Evolutionary conservation across 2,329 filamentous ascomycete genomes (phyloP).

Genomic region (Pseudogymnoascus sp.): DNA sequence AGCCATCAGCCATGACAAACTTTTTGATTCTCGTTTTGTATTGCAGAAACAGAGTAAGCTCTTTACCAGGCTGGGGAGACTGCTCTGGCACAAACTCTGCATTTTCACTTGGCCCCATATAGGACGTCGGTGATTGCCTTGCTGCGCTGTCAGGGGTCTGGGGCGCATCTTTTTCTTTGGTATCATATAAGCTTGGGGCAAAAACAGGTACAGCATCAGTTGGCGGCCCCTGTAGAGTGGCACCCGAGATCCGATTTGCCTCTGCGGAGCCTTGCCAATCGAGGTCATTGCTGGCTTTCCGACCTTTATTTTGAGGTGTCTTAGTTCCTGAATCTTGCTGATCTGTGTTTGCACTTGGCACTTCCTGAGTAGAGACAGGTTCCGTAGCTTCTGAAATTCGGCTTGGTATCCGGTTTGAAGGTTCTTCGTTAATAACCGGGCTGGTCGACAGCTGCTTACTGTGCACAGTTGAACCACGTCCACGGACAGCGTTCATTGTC

Average conservation of each 20-base stretch:
- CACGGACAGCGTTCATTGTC: slow-evolving; percentile 66
- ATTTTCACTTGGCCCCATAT: slow-evolving; percentile 23
- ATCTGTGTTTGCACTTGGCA: slow-evolving; percentile 30
- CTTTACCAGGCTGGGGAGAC: slow-evolving; percentile 67
- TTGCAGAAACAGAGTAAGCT: slow-evolving; percentile 87
- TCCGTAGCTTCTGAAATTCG: slow-evolving; percentile 49
- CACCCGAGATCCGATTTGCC: slow-evolving; percentile 34
- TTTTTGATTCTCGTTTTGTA: slow-evolving; percentile 98
- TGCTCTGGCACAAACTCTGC: slow-evolving; percentile 50
- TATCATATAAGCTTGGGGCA: slow-evolving; percentile 14
- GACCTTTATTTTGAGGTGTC: slow-evolving; percentile 49
- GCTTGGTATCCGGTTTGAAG: slow-evolving; percentile 50
- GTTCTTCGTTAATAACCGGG: slow-evolving; percentile 46
- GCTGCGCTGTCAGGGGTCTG: slow-evolving; percentile 16
- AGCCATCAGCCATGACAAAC: slow-evolving; percentile 77
- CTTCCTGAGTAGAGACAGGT: slow-evolving; percentile 24
- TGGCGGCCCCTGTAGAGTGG: slow-evolving; percentile 51
- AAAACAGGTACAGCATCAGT: slow-evolving; percentile 38
- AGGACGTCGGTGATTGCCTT: slow-evolving; percentile 12
- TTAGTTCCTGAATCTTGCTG: slow-evolving; percentile 31
- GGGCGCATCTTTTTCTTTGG: slow-evolving; percentile 15
- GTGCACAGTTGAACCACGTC: slow-evolving; percentile 46
- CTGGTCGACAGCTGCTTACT: slow-evolving; percentile 33
- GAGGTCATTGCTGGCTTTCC: background rate
- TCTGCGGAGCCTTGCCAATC: background rate